Conservation (phyloP, 2,329 filamentous ascomycete genomes). For the Monosporascus cannonballus region DNA sequence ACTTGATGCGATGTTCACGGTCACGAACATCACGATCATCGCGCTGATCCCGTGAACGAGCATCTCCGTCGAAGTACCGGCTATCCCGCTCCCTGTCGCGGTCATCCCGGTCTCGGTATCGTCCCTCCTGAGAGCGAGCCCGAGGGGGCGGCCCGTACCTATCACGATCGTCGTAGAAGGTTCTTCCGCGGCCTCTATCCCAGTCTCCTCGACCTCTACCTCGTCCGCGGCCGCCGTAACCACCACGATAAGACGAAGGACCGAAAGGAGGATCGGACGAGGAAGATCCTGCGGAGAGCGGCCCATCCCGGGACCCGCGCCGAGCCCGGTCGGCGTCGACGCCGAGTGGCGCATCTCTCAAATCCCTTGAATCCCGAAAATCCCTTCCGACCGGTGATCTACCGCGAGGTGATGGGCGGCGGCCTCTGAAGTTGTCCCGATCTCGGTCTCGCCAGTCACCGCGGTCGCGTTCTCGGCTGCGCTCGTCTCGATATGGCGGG, state of each 20-base stretch:
- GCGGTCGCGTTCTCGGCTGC: slow-evolving; percentile 51
- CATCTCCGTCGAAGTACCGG: slow-evolving; percentile 30
- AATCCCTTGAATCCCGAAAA: slow-evolving; percentile 51
- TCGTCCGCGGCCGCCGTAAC: slow-evolving; percentile 50
- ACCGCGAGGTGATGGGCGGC: slow-evolving; percentile 54
- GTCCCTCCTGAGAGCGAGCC: slow-evolving; percentile 60
- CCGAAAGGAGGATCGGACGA: slow-evolving; percentile 62
- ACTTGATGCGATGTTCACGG: slow-evolving; percentile 37
- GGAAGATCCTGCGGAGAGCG: slow-evolving; percentile 64
- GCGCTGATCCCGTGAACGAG: slow-evolving; percentile 36
- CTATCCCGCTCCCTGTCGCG: slow-evolving; percentile 31
- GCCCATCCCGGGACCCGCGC: slow-evolving; percentile 66
- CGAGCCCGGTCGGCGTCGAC: slow-evolving; percentile 62
- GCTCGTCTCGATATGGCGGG: slow-evolving; percentile 49
- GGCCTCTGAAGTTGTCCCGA: slow-evolving; percentile 47
- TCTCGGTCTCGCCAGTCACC: slow-evolving; percentile 46
- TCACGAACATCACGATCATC: slow-evolving; percentile 45
- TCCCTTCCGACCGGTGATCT: slow-evolving; percentile 61
- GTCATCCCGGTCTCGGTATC: slow-evolving; percentile 45
- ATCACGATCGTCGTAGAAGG: slow-evolving; percentile 59
- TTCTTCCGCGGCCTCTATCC: slow-evolving; percentile 42
- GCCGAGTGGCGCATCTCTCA: slow-evolving; percentile 49
- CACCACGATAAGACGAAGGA: slow-evolving; percentile 47
- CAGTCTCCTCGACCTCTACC: slow-evolving; percentile 47
- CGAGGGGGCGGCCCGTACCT: slow-evolving; percentile 38